phyloP scores from a whole-genome alignment of 2,329 filamentous ascomycete genomes.

The Curvularia spicifera region DNA sequence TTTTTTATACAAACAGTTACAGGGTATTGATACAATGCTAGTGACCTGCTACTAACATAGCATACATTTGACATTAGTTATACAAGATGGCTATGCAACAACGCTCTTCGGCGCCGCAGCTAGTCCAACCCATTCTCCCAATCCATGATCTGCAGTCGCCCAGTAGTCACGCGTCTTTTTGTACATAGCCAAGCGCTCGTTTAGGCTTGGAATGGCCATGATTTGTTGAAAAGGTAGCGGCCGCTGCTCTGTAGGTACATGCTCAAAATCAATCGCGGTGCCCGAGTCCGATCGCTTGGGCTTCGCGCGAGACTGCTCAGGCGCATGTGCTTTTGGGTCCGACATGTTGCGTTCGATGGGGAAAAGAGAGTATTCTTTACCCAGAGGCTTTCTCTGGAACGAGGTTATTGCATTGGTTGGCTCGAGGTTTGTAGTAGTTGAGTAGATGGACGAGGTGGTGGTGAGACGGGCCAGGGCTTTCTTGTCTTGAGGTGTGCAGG shows the following conservation, averaged over 20 bases:
- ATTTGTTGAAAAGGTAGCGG: conserved; percentile 45
- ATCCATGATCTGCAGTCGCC: conserved; percentile 44
- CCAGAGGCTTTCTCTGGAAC: conserved; percentile 1
- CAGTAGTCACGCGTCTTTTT: conserved; percentile 45
- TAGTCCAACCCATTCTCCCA: conserved; percentile 36
- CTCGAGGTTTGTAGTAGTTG: conserved; percentile 1
- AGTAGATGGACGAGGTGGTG: conserved; percentile 16
- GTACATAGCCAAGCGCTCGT: conserved; percentile 42
- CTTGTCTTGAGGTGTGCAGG: conserved; percentile 2
- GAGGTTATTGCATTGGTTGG: neutral
- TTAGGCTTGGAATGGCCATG: conserved; percentile 30
- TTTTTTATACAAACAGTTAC: no score
- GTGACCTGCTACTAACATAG: neutral
- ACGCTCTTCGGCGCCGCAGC: conserved; percentile 9
- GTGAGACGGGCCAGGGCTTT: conserved; percentile 9
- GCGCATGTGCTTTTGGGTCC: neutral
- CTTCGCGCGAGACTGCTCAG: conserved; percentile 14
- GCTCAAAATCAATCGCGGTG: conserved; percentile 38
- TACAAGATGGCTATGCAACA: neutral
- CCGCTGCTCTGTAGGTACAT: conserved; percentile 27
- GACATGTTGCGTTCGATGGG: neutral
- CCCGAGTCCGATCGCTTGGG: conserved; percentile 42
- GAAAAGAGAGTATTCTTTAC: neutral
- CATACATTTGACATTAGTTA: neutral
- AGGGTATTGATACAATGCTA: neutral